Base-by-base conservation (phyloP, 805 yeast genomes). In the Saturnispora hagleri region DNA sequence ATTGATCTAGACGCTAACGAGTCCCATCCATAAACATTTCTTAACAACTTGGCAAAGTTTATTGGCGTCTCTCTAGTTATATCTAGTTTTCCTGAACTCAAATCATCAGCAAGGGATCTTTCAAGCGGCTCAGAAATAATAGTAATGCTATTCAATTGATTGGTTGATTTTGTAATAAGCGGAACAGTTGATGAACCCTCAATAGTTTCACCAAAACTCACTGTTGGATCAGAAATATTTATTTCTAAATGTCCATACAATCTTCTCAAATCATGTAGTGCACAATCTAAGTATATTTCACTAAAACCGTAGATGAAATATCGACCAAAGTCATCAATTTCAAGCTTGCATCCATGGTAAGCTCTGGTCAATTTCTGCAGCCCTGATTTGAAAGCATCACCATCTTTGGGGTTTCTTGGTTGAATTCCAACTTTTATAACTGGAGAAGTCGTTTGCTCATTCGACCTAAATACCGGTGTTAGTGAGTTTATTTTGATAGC, bases 291-390 rank as follows among this genome's bases (percentile, higher is more conserved):
- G 61, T 87, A 88, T 17, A 91, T 60, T 62, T 93, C 98, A 6
- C 99, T 99, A 9, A 88, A 79, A 0, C 93, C 97, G 27, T 82
- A 61, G 0, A 93, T 64, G 1, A 82, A 81, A 62, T 85, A 88
- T 59, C 89, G 97, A 2, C 97, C 97, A 48, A 90, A 84, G 57
- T 87, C 95, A 63, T 89, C 96, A 1, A 85, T 88, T 56, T 76
- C 80, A n/a, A 86, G 70, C 20, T 74, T 74, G 36, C 81, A 73
- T 3, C 89, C 84, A 9, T 84, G 75, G 61, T 87, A 90, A 0
- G 82, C 70, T 57, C 76, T 78, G 58, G 76, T 76, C 28, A 86
- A 68, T 51, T 73, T 77, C 53, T 84, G 73, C 46, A 93, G 68
- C 0, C 89, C 90, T n/a, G 79, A 81, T 13, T 83, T 69, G 58